phyloP scores from a whole-genome alignment of 495 filamentous ascomycete genomes.

The Hapsidospora chrysogenum region DNA sequence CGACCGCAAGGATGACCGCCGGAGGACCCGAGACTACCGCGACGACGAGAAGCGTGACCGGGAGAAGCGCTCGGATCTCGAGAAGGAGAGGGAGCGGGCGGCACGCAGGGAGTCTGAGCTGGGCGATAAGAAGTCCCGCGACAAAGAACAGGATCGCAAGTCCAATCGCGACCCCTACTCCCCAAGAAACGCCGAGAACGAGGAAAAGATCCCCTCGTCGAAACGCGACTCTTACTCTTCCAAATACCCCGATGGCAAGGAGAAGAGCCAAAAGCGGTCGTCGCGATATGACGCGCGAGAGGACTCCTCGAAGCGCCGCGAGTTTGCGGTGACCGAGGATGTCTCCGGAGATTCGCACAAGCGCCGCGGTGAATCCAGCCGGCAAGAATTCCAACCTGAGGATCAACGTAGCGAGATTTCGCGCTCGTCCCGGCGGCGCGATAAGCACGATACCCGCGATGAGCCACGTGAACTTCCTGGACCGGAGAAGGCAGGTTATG shows the following conservation, averaged over 20 bases:
- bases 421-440: neutral
- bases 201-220: slow-evolving; percentile 3
- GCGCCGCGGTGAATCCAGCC: neutral
- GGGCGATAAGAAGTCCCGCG: slow-evolving; percentile 8
- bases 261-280: neutral
- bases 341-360: neutral
- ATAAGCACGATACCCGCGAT: slow-evolving; percentile 2
- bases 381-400: neutral
- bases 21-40: no score
- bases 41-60: slow-evolving; percentile 7
- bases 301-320: neutral
- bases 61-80: slow-evolving; percentile 9
- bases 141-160: neutral
- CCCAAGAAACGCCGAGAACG: neutral
- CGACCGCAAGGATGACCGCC: neutral
- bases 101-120: slow-evolving; percentile 11
- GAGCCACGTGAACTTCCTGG: slow-evolving; percentile 11
- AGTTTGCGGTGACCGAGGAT: neutral
- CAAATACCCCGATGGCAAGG: neutral
- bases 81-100: slow-evolving; percentile 7
- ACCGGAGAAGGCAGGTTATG: slow-evolving; percentile 5
- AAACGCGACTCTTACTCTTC: neutral
- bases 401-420: neutral
- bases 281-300: neutral
- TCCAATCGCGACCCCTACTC: neutral